Evolutionary conservation across 257 asterid genomes (phyloP).

Genomic region (Anisodus tanguticus): DNA sequence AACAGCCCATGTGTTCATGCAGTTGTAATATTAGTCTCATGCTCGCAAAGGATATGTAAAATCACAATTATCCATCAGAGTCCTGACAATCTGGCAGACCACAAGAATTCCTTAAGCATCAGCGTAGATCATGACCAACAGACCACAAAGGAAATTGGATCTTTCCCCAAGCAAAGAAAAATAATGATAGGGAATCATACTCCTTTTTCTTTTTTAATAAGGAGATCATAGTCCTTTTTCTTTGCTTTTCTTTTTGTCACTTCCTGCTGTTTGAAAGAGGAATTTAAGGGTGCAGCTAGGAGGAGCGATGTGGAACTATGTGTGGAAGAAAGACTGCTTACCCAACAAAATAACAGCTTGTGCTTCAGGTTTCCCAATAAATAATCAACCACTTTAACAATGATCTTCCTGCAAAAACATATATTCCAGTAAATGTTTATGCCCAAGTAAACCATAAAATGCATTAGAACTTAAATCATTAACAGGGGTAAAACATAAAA

Average conservation of each 20-base stretch:
- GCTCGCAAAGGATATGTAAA: neutral
- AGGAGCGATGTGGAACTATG: neutral
- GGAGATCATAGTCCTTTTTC: neutral
- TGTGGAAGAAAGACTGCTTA: conserved; percentile 40
- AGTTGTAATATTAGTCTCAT: neutral
- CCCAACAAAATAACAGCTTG: conserved; percentile 81
- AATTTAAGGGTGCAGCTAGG: conserved; percentile 7
- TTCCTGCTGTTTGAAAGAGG: neutral
- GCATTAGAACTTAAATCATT: conserved; percentile 11
- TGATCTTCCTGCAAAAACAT: conserved; percentile 54
- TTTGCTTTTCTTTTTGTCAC: conserved; percentile 18
- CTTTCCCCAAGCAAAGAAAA: neutral
- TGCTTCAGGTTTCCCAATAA: conserved; percentile 62
- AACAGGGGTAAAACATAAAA: conserved; percentile 18
- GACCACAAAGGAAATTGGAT: neutral
- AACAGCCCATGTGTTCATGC: neutral
- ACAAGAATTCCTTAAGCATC: neutral
- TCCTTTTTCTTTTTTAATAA: neutral
- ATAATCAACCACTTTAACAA: conserved; percentile 64
- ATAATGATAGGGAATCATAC: neutral
- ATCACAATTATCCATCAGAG: neutral
- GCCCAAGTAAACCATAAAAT: neutral
- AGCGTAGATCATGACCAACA: neutral
- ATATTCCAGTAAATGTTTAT: conserved; percentile 28
- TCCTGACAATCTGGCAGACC: neutral